Evolutionary conservation across 305 asterid species (phyloP), one percentile per base, ranked within the genome.

Genomic region (Rubia peregrina): DNA sequence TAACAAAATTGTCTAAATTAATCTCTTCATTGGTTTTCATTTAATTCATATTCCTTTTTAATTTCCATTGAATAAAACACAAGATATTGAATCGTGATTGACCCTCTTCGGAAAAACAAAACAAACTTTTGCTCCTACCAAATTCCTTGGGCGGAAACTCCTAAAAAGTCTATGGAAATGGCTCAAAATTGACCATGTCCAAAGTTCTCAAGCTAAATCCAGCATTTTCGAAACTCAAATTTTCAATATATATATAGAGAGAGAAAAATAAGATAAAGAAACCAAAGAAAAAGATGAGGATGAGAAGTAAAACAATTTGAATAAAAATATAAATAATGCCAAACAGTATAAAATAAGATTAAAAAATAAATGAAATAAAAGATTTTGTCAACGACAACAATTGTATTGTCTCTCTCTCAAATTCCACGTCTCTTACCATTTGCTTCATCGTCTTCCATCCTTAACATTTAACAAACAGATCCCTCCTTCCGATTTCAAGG

Each of bases 391-490:
- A 61, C n/a, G 30, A 30, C 33, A 60, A 53, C 17, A 60, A 56
- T 11, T 7, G 30, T 56, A 5, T 21, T 53, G 9, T 33, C 30
- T 24, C 17, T 65, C 16, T 56, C n/a, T 53, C 66, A 64, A 21
- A 22, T 61, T 7, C 33, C 70, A 65, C 73, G 66, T 60, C 60
- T 77, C 75, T 71, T 65, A 77, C 64, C 75, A 57, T 59, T 63
- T 49, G 72, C 36, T 69, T 69, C 24, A 17, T 19, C 42, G 48
- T 71, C 41, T 56, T 75, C 30, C 72, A 43, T 79, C 67, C 80
- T n/a, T n/a, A n/a, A n/a, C n/a, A n/a, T n/a, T 73, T 71, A 75
- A 51, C 59, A 51, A 75, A 73, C 84, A 79, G 78, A 81, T 75
- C 82, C 74, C 76, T 74, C 75, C 30, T 75, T 80, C 79, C 76